Conservation (phyloP, 75 land plant genomes). For the Sequoia sempervirens region DNA sequence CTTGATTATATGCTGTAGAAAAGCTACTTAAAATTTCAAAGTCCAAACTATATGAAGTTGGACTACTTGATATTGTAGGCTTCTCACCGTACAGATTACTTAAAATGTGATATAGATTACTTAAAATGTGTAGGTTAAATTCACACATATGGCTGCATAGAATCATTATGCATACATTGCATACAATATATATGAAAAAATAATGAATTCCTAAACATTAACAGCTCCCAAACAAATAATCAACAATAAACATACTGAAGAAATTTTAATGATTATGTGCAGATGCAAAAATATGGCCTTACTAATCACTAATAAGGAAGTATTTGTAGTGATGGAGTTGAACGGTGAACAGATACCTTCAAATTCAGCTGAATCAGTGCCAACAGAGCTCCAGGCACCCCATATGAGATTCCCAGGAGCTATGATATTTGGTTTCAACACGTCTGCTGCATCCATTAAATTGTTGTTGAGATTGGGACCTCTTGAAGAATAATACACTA, state of each 20-base stretch:
- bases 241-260: background rate
- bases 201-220: background rate
- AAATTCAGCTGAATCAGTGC: conserved; percentile 69
- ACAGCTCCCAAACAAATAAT: background rate
- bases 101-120: no score
- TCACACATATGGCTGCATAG: background rate
- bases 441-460: conserved; percentile 62
- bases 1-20: background rate
- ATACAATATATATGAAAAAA: background rate
- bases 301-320: background rate
- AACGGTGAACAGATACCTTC: conserved; percentile 33
- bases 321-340: background rate
- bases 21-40: background rate
- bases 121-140: background rate
- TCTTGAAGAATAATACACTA: conserved; percentile 87
- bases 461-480: conserved; percentile 78
- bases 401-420: conserved; percentile 90
- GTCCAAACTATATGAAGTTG: background rate
- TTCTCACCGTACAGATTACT: background rate
- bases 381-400: conserved; percentile 89
- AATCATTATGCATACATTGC: background rate
- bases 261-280: background rate
- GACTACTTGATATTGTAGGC: background rate
- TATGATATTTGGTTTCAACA: conserved; percentile 84
- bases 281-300: background rate